These are phyloP conservation scores for Rhexocercosporidium sp. DNA, from an alignment of 2,329 filamentous ascomycete species.

Conservation along the genomic window DNA sequence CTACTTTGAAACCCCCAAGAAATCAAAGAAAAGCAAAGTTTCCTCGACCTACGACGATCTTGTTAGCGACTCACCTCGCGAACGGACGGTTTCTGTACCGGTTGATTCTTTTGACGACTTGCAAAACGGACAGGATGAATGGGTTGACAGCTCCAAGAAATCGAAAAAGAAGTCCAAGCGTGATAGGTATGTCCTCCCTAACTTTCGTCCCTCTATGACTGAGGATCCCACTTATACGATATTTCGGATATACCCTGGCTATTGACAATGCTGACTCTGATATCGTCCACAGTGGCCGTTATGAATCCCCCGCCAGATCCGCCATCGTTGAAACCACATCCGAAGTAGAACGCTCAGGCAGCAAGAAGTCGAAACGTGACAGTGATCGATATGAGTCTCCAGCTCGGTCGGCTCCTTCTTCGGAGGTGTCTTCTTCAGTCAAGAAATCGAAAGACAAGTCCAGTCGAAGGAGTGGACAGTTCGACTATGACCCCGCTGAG, in stretches of 20 bases:
- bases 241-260: background rate
- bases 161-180: constrained; percentile 47
- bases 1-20: constrained; percentile 39
- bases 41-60: constrained; percentile 44
- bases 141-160: constrained; percentile 43
- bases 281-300: constrained; percentile 1
- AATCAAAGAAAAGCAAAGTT: constrained; percentile 41
- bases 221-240: background rate
- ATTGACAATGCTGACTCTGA: background rate
- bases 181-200: constrained; percentile 30
- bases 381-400: constrained; percentile 26
- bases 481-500: constrained; percentile 25
- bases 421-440: constrained; percentile 31
- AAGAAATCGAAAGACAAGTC: constrained; percentile 35
- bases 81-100: constrained; percentile 35
- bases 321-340: constrained; percentile 23
- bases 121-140: constrained; percentile 45
- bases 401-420: constrained; percentile 24
- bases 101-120: constrained; percentile 42
- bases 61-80: constrained; percentile 39
- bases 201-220: background rate
- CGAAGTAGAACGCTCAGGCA: constrained; percentile 32
- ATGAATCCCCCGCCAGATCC: constrained; percentile 8
- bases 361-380: constrained; percentile 32
- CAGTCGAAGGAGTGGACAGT: constrained; percentile 32